Base-by-base conservation (phyloP, 768 basidiomycete genomes). In the Tulasnella sp. region DNA sequence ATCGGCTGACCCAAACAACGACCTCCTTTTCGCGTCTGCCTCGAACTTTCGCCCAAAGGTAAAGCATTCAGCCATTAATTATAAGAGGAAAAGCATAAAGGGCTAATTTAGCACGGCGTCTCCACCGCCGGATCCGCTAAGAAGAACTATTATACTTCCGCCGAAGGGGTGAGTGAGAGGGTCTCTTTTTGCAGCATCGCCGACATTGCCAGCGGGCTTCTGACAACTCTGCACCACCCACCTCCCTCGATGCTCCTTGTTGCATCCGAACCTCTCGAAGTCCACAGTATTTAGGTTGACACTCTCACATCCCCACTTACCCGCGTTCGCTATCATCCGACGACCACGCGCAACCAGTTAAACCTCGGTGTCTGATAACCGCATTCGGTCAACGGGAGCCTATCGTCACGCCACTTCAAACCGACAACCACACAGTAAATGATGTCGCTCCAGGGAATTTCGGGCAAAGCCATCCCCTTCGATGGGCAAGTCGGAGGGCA, bases 401-500 rank as follows among this genome's bases (percentile, higher is more conserved):
- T 31, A 28, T 14, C 64, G 44, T 69, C n/a, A 28, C 64, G 28
- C 64, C 64, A 69, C 64, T 37, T 14, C 64, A 28, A 34, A 28
- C 34, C 28, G 1, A 34, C 24, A n/a, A n/a, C n/a, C n/a, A n/a
- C n/a, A n/a, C 24, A 69, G 12, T 4, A 8, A 34, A 69, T 54
- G 22, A 69, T 69, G 64, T 69, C 64, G 14, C 24, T 69, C 1
- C 64, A 54, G 50, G 50, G 50, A 54, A 54, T 54, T 22, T 54
- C 64, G 34, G 34, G 28, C 64, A 69, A 69, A 16, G 24, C 73
- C 20, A 44, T 75, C 14, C 87, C 89, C 2, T 87, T 93, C 37
- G 84, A 85, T 14, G 86, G 89, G 28, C 93, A 96, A 86, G 95
- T 97, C 75, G 95, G 93, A 28, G 96, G 96, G 0, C 96, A 97